A percentile compares a stretch with the other conserved stretches of the same genome.
phyloP scores from a whole-genome alignment of 2,329 filamentous ascomycete genomes.

The Aspergillus ibericus region DNA sequence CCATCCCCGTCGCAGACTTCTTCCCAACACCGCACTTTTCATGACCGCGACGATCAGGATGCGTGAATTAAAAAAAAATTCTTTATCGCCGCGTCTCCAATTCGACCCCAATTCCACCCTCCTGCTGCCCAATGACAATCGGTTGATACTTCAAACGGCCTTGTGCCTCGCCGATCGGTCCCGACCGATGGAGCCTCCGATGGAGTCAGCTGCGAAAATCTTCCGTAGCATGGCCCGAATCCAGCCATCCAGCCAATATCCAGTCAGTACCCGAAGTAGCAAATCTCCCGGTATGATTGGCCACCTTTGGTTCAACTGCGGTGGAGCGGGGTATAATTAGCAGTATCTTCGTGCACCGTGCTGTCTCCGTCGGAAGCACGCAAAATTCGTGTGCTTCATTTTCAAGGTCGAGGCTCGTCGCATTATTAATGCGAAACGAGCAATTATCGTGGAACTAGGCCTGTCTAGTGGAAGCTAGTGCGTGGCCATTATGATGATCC shows the following conservation, averaged over 20 bases:
- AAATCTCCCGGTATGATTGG: neutral
- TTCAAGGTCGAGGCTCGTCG: slow-evolving; percentile 2
- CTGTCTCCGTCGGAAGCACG: slow-evolving; percentile 2
- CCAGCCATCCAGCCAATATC: neutral
- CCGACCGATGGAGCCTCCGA: slow-evolving; percentile 24
- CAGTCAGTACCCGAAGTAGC: neutral
- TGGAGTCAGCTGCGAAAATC: slow-evolving; percentile 8
- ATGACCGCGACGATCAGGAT: slow-evolving; percentile 9
- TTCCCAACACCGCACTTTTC: neutral
- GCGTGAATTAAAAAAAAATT: slow-evolving; percentile 14
- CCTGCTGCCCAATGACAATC: slow-evolving; percentile 9
- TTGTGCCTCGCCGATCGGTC: slow-evolving; percentile 20
- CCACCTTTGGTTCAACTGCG: neutral
- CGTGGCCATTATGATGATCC: neutral
- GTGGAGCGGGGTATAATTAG: slow-evolving; percentile 5
- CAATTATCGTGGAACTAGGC: neutral
- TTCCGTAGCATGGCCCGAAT: neutral
- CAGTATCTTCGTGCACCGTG: neutral
- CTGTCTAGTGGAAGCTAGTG: neutral
- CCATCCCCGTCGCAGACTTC: neutral
- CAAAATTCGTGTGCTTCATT: neutral
- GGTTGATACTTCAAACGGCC: slow-evolving; percentile 6
- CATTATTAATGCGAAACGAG: slow-evolving; percentile 3
- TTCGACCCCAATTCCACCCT: slow-evolving; percentile 7
- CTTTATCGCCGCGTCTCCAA: slow-evolving; percentile 4